Evolutionary conservation across 352 stramenopile genomes (phyloP).

Genomic region (Phytopythium vexans): DNA sequence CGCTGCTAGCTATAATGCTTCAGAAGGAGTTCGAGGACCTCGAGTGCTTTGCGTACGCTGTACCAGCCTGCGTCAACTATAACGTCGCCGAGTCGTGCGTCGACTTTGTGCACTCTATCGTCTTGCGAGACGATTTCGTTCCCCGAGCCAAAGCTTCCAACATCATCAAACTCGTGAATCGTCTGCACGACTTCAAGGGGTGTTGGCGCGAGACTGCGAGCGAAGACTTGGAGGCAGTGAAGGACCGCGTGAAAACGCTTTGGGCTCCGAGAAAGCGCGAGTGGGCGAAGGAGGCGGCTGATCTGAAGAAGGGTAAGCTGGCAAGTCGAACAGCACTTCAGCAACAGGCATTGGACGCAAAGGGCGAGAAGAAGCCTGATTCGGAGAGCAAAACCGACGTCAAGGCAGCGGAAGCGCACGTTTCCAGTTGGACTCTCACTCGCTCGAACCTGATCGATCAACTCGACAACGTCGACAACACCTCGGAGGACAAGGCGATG

Average conservation of each 20-base stretch:
- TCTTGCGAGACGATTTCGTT: conserved; percentile 84
- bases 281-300: conserved; percentile 68
- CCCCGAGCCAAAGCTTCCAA: conserved; percentile 82
- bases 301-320: conserved; percentile 47
- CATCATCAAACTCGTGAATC: conserved; percentile 68
- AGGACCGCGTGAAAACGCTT: conserved; percentile 76
- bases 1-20: conserved; percentile 79
- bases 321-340: conserved; percentile 7
- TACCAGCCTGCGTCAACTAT: conserved; percentile 81
- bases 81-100: conserved; percentile 73
- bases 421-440: conserved; percentile 66
- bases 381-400: conserved; percentile 11
- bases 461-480: conserved; percentile 45
- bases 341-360: background rate
- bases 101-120: conserved; percentile 79
- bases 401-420: conserved; percentile 18
- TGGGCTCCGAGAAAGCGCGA: conserved; percentile 81
- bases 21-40: conserved; percentile 82
- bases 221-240: conserved; percentile 79
- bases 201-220: conserved; percentile 77
- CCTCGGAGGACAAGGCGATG: conserved; percentile 26
- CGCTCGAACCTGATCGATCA: conserved; percentile 76
- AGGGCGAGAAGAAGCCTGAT: conserved; percentile 8
- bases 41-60: conserved; percentile 83
- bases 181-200: conserved; percentile 80